Base-by-base conservation (phyloP, 2,329 filamentous ascomycete genomes). In the Drechslera avenae region DNA sequence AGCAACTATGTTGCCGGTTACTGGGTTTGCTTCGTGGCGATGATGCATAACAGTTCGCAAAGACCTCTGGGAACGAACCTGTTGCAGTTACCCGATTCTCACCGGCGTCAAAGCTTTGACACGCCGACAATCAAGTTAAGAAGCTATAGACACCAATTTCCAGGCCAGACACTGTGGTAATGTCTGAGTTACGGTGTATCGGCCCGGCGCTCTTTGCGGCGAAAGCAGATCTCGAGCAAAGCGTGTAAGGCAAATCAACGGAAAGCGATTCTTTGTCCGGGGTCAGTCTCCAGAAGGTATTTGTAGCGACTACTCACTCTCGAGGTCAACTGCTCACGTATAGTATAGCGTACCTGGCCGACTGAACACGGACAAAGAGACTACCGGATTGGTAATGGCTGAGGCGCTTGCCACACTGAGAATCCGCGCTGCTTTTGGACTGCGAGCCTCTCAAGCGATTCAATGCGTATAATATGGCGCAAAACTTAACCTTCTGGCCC, bases 351-450 rank as follows among this genome's bases (percentile, higher is more conserved):
- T 58, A 65, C 56, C 52, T 62, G 54, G 57, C 59, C 57, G 66
- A 58, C 70, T 72, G 66, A 72, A 68, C 64, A 69, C 69, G 71
- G 71, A 74, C 71, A 74, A 74, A 73, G 71, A 68, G 61, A 57
- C 60, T 56, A 59, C 69, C 68, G 71, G 67, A 72, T 73, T 57
- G 64, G 70, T 72, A 56, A 60, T 64, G 60, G 63, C 55, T 61
- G 66, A 58, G 56, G 57, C 63, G 56, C 60, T 67, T 68, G 60
- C 68, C 66, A 66, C 66, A 52, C 59, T 65, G 53, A 47, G 63
- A 59, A 63, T 42, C 52, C 50, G 47, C 57, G 66, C 69, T 72
- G 70, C 59, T 73, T 74, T 71, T 68, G 66, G 59, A 44, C 41
- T 57, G 48, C 52, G 54, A 54, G 46, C 54, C 51, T 45, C 49